A percentile compares a stretch with the other conserved stretches of the same genome.
Conservation (phyloP, 2,329 filamentous ascomycete genomes). For the Aspergillus brasiliensis region DNA sequence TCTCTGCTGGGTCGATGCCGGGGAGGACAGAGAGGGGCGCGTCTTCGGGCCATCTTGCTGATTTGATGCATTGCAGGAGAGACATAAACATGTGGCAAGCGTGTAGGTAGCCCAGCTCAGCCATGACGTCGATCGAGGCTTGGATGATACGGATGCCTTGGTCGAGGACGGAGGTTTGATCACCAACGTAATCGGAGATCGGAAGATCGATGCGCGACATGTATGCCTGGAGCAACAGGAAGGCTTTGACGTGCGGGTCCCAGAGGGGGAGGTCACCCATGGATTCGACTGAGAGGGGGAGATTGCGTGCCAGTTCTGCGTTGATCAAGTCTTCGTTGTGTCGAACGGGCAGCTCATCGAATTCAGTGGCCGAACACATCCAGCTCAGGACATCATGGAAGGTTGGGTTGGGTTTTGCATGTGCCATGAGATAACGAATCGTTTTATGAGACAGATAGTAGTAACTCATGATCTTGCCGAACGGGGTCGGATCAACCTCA, state of each 20-base stretch:
- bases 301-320: slow-evolving; percentile 77
- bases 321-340: slow-evolving; percentile 99
- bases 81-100: slow-evolving; percentile 80
- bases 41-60: slow-evolving; percentile 85
- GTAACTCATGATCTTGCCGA: slow-evolving; percentile 99
- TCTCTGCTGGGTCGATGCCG: slow-evolving; percentile 53
- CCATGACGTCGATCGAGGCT: slow-evolving; percentile 88
- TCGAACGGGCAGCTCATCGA: slow-evolving; percentile 94
- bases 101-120: slow-evolving; percentile 80
- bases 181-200: slow-evolving; percentile 95
- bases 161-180: slow-evolving; percentile 84
- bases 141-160: slow-evolving; percentile 97
- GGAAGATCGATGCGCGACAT: slow-evolving; percentile 91
- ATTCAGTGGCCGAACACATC: slow-evolving; percentile 93
- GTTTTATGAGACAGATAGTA: slow-evolving; percentile 97
- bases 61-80: slow-evolving; percentile 89
- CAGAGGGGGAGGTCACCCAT: slow-evolving; percentile 80
- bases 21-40: slow-evolving; percentile 78
- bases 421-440: slow-evolving; percentile 77
- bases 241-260: slow-evolving; percentile 97
- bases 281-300: slow-evolving; percentile 67
- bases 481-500: slow-evolving; percentile 82
- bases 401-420: slow-evolving; percentile 72
- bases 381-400: slow-evolving; percentile 84
- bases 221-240: slow-evolving; percentile 89